phyloP scores from a whole-genome alignment of 768 basidiomycete genomes.

The Termitomyces sp. region DNA sequence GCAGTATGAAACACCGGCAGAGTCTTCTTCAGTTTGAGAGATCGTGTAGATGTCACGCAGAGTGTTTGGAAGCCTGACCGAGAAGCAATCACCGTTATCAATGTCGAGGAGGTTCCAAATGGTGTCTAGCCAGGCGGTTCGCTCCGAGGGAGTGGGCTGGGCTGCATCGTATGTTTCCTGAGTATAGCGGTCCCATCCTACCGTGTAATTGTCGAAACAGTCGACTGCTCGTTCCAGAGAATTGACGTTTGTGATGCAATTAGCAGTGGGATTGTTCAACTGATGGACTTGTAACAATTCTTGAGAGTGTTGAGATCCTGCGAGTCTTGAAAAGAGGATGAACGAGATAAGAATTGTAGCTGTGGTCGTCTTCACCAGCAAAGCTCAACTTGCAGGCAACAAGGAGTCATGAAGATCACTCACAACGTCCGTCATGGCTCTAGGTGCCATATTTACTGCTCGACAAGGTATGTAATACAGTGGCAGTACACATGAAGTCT shows the following conservation, averaged over 20 bases:
- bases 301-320: neutral
- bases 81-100: conserved; percentile 26
- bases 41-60: conserved; percentile 24
- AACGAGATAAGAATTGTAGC: neutral
- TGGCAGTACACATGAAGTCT: too few species aligned
- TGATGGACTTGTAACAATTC: neutral
- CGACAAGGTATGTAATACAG: neutral
- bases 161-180: conserved; percentile 23
- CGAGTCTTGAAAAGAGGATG: neutral
- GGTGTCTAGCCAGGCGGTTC: conserved; percentile 23
- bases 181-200: conserved; percentile 23
- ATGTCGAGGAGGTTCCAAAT: conserved; percentile 20
- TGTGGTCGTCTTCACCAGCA: neutral
- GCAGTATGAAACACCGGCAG: conserved; percentile 23
- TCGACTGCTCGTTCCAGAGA: conserved; percentile 9
- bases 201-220: conserved; percentile 30
- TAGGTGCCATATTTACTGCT: neutral
- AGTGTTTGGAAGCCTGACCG: conserved; percentile 21
- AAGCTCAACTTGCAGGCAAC: neutral
- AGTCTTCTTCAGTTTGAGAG: conserved; percentile 19
- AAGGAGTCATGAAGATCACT: neutral
- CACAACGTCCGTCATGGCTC: neutral
- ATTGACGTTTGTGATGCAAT: neutral
- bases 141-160: conserved; percentile 25
- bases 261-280: neutral